Evolutionary conservation across 371 early-diverging fungal species (phyloP), one percentile per base, ranked within the genome.

Genomic region (Actinomortierella wolfii): DNA sequence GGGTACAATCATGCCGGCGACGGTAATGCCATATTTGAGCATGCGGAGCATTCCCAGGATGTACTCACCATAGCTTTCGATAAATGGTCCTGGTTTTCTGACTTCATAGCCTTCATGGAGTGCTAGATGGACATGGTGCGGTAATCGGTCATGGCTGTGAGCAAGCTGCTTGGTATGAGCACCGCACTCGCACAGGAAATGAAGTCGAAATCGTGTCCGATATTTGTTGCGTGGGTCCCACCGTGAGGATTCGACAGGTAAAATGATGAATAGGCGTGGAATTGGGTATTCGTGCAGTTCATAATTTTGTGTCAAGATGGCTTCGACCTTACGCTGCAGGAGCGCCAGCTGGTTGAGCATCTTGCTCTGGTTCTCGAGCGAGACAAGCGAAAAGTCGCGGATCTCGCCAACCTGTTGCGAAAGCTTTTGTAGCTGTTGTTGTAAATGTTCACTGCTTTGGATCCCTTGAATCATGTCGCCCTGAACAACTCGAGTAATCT

Each of bases 161-260:
- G n/a, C n/a, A n/a, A n/a, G n/a, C n/a, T n/a, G n/a, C 18, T 28
- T 52, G 17, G 73, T 73, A 18, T 73, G 73, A n/a, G 53, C 14
- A 6, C 69, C 69, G 21, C 64, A 64, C 15, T 69, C 69, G 18
- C 69, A 69, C 21, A 69, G 28, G 40, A 64, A 69, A 25, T 69
- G 54, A 3, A 69, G 54, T 15, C 69, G 59, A 44, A 64, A 69
- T 41, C 20, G 51, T 26, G 49, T 57, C n/a, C n/a, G n/a, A n/a
- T n/a, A n/a, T n/a, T n/a, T n/a, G n/a, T n/a, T n/a, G n/a, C n/a
- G n/a, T 42, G 48, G 1, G 73, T 25, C 25, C 50, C 42, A 64
- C 3, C 18, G 14, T n/a, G n/a, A n/a, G n/a, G n/a, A n/a, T n/a
- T n/a, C n/a, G 20, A 57, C 20, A 6, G 70, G 70, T 8, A 70